Evolutionary conservation across 345 rosid species (phyloP).

Genomic region (Syzygium jambos): DNA sequence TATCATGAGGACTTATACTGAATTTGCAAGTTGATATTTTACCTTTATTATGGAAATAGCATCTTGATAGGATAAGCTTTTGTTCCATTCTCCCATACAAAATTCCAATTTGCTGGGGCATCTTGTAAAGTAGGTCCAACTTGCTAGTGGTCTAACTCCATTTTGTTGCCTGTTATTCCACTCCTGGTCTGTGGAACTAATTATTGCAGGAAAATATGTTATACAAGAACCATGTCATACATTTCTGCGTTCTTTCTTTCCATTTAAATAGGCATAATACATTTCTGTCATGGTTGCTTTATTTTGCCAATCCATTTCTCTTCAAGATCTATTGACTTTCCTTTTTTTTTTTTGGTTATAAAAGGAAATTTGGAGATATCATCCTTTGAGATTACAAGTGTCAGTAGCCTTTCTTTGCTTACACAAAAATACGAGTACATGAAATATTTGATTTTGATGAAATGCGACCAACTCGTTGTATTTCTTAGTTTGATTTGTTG

Average conservation of each 20-base stretch:
- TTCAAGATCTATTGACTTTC: not conserved
- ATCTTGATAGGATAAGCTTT: not conserved
- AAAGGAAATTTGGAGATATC: not conserved
- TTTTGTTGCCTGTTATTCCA: not conserved
- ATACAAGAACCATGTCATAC: not conserved
- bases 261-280: not conserved
- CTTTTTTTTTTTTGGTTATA: not conserved
- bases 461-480: not conserved
- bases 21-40: not conserved
- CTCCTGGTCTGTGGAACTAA: not conserved
- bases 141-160: not conserved
- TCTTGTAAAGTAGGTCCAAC: not conserved
- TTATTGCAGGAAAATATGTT: not conserved
- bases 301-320: not conserved
- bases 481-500: not conserved
- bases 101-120: not conserved
- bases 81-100: not conserved
- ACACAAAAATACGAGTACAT: not conserved
- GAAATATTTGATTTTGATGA: not conserved
- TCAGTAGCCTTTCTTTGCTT: not conserved
- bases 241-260: not conserved
- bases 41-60: not conserved
- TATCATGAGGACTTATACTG: not conserved
- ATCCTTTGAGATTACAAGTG: not conserved
- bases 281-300: not conserved